Evolutionary conservation across 2,329 filamentous ascomycete genomes (phyloP).

Genomic region (Diaporthe australafricana): DNA sequence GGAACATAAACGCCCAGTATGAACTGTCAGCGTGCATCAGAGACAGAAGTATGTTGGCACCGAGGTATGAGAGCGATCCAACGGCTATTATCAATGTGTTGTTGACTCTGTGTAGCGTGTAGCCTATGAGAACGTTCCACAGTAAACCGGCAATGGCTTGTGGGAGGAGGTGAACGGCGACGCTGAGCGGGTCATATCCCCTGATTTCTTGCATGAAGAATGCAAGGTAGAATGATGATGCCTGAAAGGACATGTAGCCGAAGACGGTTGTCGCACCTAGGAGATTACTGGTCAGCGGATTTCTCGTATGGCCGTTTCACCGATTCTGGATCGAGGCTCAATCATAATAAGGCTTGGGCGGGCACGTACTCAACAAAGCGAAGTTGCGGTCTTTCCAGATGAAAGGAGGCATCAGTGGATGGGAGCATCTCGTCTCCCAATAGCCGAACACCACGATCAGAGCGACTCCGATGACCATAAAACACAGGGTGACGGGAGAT

Average conservation of each 20-base stretch:
- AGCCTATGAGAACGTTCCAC: slow-evolving; percentile 72
- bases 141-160: slow-evolving; percentile 72
- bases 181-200: slow-evolving; percentile 63
- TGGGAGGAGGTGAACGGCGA: slow-evolving; percentile 73
- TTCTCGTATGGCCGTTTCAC: neutral
- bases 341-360: neutral
- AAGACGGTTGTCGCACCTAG: slow-evolving; percentile 67
- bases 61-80: slow-evolving; percentile 54
- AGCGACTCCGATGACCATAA: slow-evolving; percentile 69
- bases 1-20: slow-evolving; percentile 77
- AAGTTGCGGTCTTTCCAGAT: slow-evolving; percentile 74
- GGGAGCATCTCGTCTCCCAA: slow-evolving; percentile 68
- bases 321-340: neutral
- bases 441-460: slow-evolving; percentile 68
- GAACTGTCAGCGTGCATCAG: slow-evolving; percentile 65
- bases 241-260: slow-evolving; percentile 72
- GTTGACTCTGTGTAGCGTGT: slow-evolving; percentile 71
- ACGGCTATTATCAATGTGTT: slow-evolving; percentile 71
- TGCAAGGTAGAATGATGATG: slow-evolving; percentile 71
- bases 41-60: slow-evolving; percentile 62
- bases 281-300: slow-evolving; percentile 43
- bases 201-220: slow-evolving; percentile 73
- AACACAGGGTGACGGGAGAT: slow-evolving; percentile 69
- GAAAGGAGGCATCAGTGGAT: slow-evolving; percentile 64
- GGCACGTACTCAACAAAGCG: slow-evolving; percentile 60